Percentiles rank a stretch among this genome's conserved stretches.
Conservation (phyloP, 352 stramenopile genomes). For the Globisporangium cederbergense region DNA sequence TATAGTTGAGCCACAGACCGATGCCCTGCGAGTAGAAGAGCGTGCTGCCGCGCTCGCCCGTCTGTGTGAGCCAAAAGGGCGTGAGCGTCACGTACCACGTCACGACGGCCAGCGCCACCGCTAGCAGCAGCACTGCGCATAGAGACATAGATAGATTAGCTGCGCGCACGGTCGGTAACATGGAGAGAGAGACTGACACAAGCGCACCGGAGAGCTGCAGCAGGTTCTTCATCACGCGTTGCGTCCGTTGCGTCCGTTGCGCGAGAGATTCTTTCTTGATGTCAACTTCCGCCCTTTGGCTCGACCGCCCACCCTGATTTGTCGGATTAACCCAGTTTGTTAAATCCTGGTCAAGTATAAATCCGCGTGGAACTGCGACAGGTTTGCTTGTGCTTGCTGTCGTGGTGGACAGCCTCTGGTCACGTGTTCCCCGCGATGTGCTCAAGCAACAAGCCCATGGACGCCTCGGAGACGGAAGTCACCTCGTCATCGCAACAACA, state of each 20-base stretch:
- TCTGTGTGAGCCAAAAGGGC: constrained; percentile 66
- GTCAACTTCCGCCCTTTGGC: no score
- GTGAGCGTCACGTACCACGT: constrained; percentile 72
- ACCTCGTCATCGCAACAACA: no score
- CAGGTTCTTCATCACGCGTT: constrained; percentile 34
- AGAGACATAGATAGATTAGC: constrained; percentile 5
- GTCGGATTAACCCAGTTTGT: no score
- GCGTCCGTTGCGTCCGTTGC: not conserved
- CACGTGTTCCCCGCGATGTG: no score
- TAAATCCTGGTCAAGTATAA: no score
- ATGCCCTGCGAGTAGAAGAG: constrained; percentile 79
- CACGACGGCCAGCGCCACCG: constrained; percentile 38
- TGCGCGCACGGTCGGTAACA: not conserved
- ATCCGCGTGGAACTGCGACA: no score
- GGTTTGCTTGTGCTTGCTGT: no score
- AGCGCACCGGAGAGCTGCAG: constrained; percentile 38
- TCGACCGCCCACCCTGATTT: no score
- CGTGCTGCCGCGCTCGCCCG: constrained; percentile 33
- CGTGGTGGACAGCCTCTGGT: no score
- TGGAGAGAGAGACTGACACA: not conserved
- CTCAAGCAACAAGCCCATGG: no score
- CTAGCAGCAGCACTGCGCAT: constrained; percentile 44
- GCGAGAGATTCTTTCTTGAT: no score
- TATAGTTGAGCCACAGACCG: constrained; percentile 82
- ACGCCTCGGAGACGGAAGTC: no score